phyloP scores from a whole-genome alignment of 805 yeast species.

The Ogataea chonburiensis region DNA sequence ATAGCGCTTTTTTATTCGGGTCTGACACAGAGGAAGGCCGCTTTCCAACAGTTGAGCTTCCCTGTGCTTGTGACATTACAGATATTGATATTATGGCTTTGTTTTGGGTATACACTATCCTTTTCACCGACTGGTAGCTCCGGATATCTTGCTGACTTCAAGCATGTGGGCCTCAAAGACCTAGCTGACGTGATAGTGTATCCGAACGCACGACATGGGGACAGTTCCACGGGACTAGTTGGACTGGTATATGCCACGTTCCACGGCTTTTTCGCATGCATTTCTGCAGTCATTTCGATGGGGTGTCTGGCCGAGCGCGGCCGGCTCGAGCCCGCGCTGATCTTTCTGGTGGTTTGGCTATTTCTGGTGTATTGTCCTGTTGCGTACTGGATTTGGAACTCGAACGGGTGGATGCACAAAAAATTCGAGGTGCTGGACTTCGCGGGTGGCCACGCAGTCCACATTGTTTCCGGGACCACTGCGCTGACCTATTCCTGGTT shows the following conservation, averaged over 20 bases:
- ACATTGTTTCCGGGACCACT: slow-evolving; percentile 82
- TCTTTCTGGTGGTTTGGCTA: slow-evolving; percentile 79
- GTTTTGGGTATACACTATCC: slow-evolving; percentile 88
- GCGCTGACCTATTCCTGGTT: slow-evolving; percentile 77
- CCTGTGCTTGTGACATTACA: slow-evolving; percentile 64
- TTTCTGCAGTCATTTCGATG: slow-evolving; percentile 77
- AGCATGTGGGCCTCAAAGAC: slow-evolving; percentile 69
- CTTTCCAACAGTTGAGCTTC: slow-evolving; percentile 75
- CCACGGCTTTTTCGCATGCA: slow-evolving; percentile 82
- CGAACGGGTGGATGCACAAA: slow-evolving; percentile 78
- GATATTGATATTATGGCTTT: slow-evolving; percentile 80
- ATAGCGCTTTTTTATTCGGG: slow-evolving; percentile 86
- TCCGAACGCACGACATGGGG: slow-evolving; percentile 11
- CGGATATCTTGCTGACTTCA: slow-evolving; percentile 71
- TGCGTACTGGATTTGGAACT: slow-evolving; percentile 89
- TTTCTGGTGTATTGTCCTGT: slow-evolving; percentile 86
- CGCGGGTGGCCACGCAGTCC: slow-evolving; percentile 96
- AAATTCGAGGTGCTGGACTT: slow-evolving; percentile 83
- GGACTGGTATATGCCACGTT: slow-evolving; percentile 72
- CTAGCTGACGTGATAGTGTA: slow-evolving; percentile 31
- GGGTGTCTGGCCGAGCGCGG: slow-evolving; percentile 92
- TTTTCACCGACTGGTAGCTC: slow-evolving; percentile 68
- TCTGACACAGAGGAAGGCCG: slow-evolving; percentile 75
- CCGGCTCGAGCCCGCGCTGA: slow-evolving; percentile 71
- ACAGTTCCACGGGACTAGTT: slow-evolving; percentile 34